Evolutionary conservation across 2,329 filamentous ascomycete genomes (phyloP).

Genomic region (Monascus ruber): DNA sequence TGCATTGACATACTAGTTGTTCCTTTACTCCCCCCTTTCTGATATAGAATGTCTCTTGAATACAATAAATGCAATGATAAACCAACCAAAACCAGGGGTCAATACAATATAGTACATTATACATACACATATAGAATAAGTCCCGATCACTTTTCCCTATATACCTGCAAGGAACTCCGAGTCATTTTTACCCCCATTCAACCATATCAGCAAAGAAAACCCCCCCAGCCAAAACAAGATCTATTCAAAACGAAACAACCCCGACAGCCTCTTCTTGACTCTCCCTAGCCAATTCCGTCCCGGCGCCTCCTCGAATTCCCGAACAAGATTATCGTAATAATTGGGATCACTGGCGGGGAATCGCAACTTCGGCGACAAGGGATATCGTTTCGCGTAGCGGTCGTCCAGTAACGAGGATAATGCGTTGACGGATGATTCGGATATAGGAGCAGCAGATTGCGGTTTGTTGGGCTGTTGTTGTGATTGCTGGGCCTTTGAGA

Average conservation of each 20-base stretch:
- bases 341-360: slow-evolving; percentile 40
- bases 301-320: slow-evolving; percentile 44
- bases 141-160: too few relatives aligned
- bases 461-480: slow-evolving; percentile 3
- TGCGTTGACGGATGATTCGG: slow-evolving; percentile 40
- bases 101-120: not conserved
- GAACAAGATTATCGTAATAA: slow-evolving; percentile 42
- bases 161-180: not conserved
- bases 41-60: too few relatives aligned
- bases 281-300: slow-evolving; percentile 36
- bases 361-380: slow-evolving; percentile 36
- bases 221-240: slow-evolving; percentile 44
- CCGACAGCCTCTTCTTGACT: slow-evolving; percentile 35
- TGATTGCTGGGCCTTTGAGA: slow-evolving; percentile 9
- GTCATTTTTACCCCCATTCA: slow-evolving; percentile 5
- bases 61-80: too few relatives aligned
- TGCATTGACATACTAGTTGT: too few relatives aligned
- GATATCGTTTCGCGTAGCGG: slow-evolving; percentile 42
- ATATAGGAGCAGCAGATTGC: slow-evolving; percentile 11
- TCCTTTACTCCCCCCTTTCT: too few relatives aligned
- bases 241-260: slow-evolving; percentile 33
- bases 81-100: too few relatives aligned
- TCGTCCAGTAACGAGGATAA: slow-evolving; percentile 51
- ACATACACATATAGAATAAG: not conserved
- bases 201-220: slow-evolving; percentile 38